Evolutionary conservation across 345 rosid genomes (phyloP).

Genomic region (Cardamine resedifolia): DNA sequence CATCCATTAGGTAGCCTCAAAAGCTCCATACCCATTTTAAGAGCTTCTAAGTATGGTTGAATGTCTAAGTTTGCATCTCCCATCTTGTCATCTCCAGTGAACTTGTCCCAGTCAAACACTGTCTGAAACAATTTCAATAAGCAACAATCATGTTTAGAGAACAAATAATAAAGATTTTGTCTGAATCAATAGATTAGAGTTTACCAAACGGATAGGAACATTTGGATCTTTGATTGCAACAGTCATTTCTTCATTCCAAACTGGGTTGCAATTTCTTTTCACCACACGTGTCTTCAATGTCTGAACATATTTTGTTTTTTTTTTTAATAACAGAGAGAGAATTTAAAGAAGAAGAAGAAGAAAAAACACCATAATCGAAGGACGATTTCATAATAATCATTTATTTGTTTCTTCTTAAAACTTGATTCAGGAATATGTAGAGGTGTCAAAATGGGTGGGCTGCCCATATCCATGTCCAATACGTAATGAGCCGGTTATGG

Average conservation of each 20-base stretch:
- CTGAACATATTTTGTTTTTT: constrained; percentile 38
- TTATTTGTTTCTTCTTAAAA: too few species aligned
- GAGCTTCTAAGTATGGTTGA: constrained; percentile 53
- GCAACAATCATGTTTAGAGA: neutral
- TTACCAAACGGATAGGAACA: constrained; percentile 59
- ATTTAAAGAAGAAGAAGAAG: too few species aligned
- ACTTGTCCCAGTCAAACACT: constrained; percentile 80
- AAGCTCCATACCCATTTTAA: constrained; percentile 51
- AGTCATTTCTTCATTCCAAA: constrained; percentile 81
- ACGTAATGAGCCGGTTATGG: too few species aligned
- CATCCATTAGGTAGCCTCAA: constrained; percentile 56
- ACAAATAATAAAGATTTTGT: neutral
- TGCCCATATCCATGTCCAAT: too few species aligned
- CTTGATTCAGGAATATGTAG: too few species aligned
- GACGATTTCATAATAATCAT: too few species aligned
- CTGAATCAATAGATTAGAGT: neutral
- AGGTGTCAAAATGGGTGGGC: too few species aligned
- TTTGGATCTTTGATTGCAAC: constrained; percentile 56
- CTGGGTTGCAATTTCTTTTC: constrained; percentile 69
- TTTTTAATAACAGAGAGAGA: neutral
- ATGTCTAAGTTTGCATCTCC: constrained; percentile 81
- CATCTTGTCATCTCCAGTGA: constrained; percentile 75
- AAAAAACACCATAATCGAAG: too few species aligned
- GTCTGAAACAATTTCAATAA: constrained; percentile 41
- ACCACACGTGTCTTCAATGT: constrained; percentile 71